Base-by-base conservation (phyloP, 192 early-diverging fungal genomes). In the Coemansia sp. region DNA sequence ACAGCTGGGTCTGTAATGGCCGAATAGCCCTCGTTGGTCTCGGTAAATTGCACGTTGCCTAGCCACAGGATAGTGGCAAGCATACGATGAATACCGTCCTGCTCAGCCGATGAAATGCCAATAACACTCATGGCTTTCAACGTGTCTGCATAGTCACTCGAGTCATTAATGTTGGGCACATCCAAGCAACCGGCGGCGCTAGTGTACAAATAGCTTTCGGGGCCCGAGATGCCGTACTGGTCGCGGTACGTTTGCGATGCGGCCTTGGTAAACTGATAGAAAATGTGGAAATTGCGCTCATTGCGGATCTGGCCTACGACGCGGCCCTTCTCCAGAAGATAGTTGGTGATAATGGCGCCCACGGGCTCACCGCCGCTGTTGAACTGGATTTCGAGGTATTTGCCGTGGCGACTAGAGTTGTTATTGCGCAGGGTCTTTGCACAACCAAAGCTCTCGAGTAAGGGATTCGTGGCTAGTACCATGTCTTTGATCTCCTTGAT, bases 361-460 rank as follows among this genome's bases (percentile, higher is more conserved):
- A 95, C 90, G 27, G 98, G 98, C 64, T 95, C 92, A 43, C 94
- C 96, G 63, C 92, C 87, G 5, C 84, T 67, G 72, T 92, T 95
- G 75, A 99, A 99, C 76, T 95, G 92, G 77, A 99, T 98, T 82
- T 99, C 98, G 67, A 99, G 89, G 73, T 99, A 99, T 81, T 99
- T 99, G 44, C 98, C 97, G 72, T 98, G 97, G 49, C 98, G 91
- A 88, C 91, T 94, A 16, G 95, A 98, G 76, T 99, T 99, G 84
- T 98, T 97, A 84, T 99, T 99, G 66, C 94, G 88, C 61, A 99
- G 78, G 0, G 98, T 99, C 76, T 99, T 99, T 63, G 98, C 98
- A 74, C 97, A 98, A 24, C 98, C 98, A 86, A 99, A 99, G 64
- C 93, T 93, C 78, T 99, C 98, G 16, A 99, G 87, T 39, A 99